These are phyloP conservation scores for Batkoa obscura DNA, from an alignment of 371 early-diverging fungal genomes.

Conservation along the genomic window DNA sequence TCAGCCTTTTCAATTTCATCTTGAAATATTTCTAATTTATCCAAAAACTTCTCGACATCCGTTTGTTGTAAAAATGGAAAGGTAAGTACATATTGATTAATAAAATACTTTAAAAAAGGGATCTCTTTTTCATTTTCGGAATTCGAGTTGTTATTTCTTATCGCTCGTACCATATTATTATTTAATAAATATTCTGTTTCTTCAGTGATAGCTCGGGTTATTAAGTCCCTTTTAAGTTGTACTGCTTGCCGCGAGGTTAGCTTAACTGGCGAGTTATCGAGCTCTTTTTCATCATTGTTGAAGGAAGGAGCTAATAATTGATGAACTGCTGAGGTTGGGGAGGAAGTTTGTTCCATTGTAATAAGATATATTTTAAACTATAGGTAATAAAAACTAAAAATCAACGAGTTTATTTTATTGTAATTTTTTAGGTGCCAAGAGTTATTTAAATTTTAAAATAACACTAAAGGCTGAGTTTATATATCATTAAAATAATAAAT, in stretches of 20 bases:
- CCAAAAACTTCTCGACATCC: constrained; percentile 1
- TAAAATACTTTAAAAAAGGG: constrained; percentile 1
- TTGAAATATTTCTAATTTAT: constrained; percentile 1
- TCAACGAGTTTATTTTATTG: too few species aligned
- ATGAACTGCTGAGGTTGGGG: too few species aligned
- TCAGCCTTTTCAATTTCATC: background rate
- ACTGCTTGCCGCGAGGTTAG: background rate
- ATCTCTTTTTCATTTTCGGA: background rate
- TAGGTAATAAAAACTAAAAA: too few species aligned
- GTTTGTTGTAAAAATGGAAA: background rate
- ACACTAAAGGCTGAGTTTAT: too few species aligned
- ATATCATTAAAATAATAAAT: too few species aligned
- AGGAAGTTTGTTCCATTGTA: too few species aligned
- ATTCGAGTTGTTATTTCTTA: background rate
- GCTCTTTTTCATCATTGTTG: too few species aligned
- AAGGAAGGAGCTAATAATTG: too few species aligned
- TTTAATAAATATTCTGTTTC: constrained; percentile 1
- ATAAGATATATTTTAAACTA: too few species aligned
- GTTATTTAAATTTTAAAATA: too few species aligned
- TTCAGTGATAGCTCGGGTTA: background rate
- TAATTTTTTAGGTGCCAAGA: too few species aligned
- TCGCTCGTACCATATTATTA: background rate
- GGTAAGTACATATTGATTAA: background rate
- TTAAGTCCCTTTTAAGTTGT: constrained; percentile 3
- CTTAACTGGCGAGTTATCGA: too few species aligned